Evolutionary conservation across 2,329 filamentous ascomycete species (phyloP), one percentile per base, ranked within the genome.

Genomic region (Fusarium longipes): DNA sequence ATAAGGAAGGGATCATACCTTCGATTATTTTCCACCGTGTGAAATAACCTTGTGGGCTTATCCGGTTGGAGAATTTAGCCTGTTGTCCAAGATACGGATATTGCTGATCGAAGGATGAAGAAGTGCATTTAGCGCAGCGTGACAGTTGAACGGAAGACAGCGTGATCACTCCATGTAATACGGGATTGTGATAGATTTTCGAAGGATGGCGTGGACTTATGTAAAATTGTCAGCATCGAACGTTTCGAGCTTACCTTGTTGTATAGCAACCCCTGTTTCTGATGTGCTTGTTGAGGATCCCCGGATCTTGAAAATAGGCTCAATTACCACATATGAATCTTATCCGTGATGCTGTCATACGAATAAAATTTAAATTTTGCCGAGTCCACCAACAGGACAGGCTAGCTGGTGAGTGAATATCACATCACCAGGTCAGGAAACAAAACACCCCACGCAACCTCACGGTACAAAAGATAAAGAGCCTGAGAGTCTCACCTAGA

Each of bases 1-100:
- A 56, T 48, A 63, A 63, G 49, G 38, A 22, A 30, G 45, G 45
- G 45, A 49, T 49, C 45, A n/a, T 30, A 35, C 22, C 11, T 18
- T 17, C 24, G 27, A 42, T 35, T 14, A 35, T 10, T 43, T 14
- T 32, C 18, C 27, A 5, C n/a, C n/a, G n/a, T n/a, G 15, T 22
- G 14, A 30, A 27, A 49, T 11, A 49, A 38, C n/a, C 24, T 36
- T 12, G 17, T 14, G 48, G 48, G 12, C 42, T 43, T 63, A 63
- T 56, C 49, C 36, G 49, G 27, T 18, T 4, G 17, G 11, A 12
- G 8, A 11, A 51, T 59, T 59, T 57, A 60, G 57, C 54, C 57
- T 51, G 43, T 42, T 61, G 12, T 8, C 1, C 35, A 35, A 44
- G 39, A 25, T 39, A 29, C 33, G 56, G 45, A 54, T 54, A 61